Conservation (phyloP, 371 early-diverging fungal species). For the Mucor sp. region DNA sequence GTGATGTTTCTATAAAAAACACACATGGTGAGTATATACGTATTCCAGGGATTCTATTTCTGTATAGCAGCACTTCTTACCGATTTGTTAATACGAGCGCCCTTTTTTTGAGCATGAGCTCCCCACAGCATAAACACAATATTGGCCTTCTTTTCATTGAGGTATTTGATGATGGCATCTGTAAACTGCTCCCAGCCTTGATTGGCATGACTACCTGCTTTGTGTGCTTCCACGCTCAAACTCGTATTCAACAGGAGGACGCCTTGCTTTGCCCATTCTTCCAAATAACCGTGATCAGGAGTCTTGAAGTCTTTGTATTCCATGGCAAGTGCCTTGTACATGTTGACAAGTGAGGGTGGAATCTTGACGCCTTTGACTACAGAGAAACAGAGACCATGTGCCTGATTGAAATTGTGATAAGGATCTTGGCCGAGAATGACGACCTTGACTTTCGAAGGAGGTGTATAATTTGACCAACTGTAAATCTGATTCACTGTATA, state of each 20-base stretch:
- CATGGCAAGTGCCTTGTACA: conserved; percentile 81
- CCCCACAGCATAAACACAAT: conserved; percentile 99
- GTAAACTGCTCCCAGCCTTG: conserved; percentile 95
- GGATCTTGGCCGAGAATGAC: conserved; percentile 98
- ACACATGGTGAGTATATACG: not conserved
- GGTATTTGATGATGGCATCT: conserved; percentile 77
- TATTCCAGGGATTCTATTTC: not conserved
- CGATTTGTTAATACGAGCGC: conserved; percentile 54
- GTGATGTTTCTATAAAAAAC: conserved; percentile 66
- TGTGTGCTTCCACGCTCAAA: conserved; percentile 87
- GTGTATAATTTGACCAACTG: conserved; percentile 77
- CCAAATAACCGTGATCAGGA: conserved; percentile 72
- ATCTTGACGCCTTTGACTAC: conserved; percentile 74
- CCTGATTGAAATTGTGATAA: conserved; percentile 93
- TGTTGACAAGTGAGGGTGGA: conserved; percentile 95
- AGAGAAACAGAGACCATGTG: conserved; percentile 92
- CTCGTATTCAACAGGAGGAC: conserved; percentile 95
- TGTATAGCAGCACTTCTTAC: conserved; percentile 28
- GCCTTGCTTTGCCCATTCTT: conserved; percentile 89
- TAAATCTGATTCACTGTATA: conserved; percentile 66
- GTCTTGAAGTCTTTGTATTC: conserved; percentile 70
- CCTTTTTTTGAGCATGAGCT: conserved; percentile 82
- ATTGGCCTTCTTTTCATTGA: conserved; percentile 64
- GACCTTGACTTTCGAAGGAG: conserved; percentile 68
- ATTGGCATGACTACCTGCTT: conserved; percentile 87